A percentile compares a stretch with the other conserved stretches of the same genome.
Evolutionary conservation across 805 yeast species (phyloP).

Genomic region (Sugiyamaella lignohabitans): DNA sequence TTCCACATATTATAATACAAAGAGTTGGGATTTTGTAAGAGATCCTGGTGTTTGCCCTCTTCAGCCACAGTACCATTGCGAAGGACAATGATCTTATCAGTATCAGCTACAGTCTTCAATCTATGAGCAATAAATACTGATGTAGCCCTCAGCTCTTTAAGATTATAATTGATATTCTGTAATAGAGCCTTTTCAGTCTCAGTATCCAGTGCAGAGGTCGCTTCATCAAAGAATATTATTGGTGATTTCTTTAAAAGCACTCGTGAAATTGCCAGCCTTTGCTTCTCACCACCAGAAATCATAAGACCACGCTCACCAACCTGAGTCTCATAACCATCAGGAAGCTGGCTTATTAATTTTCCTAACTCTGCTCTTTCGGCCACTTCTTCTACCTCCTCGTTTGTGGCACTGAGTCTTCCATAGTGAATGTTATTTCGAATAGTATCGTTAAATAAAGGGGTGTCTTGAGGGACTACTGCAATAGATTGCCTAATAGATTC

Average conservation of each 20-base stretch:
- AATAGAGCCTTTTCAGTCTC: conserved; percentile 86
- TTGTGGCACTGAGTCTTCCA: conserved; percentile 69
- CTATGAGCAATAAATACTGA: conserved; percentile 92
- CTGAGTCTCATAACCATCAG: conserved; percentile 76
- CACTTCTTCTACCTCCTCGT: conserved; percentile 60
- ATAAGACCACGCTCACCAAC: conserved; percentile 97
- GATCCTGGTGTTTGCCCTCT: conserved; percentile 72
- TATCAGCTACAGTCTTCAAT: conserved; percentile 83
- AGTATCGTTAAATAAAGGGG: conserved; percentile 89
- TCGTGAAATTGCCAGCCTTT: conserved; percentile 88
- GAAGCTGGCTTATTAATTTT: conserved; percentile 57
- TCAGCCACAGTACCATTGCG: conserved; percentile 74
- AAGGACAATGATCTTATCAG: conserved; percentile 87
- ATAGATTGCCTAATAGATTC: conserved; percentile 66
- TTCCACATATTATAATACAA: conserved; percentile 81
- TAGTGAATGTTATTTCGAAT: conserved; percentile 82
- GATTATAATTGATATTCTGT: conserved; percentile 62
- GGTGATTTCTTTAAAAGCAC: conserved; percentile 80
- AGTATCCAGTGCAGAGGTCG: conserved; percentile 91
- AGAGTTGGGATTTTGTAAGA: conserved; percentile 49
- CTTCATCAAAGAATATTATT: conserved; percentile 93
- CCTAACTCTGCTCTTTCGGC: conserved; percentile 67
- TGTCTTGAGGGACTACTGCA: conserved; percentile 97
- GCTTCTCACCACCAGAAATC: conserved; percentile 99
- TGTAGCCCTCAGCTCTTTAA: conserved; percentile 55